phyloP scores from a whole-genome alignment of 345 rosid species.

The Eucalyptus pauciflora region DNA sequence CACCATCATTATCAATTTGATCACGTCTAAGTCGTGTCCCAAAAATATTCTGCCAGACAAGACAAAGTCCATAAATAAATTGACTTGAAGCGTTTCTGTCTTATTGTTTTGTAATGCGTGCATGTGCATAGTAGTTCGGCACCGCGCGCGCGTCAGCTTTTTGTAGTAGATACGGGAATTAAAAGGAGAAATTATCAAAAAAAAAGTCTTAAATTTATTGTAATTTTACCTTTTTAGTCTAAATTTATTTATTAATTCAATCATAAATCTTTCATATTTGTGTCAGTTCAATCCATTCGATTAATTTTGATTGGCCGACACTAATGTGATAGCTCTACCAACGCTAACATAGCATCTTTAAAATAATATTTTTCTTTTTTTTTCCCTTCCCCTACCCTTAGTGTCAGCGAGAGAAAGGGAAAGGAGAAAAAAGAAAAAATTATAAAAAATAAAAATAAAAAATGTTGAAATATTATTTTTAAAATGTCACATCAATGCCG shows the following conservation, averaged over 20 bases:
- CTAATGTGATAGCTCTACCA: fast-evolving
- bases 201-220: no score
- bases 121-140: background rate
- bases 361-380: no score
- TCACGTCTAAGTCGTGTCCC: background rate
- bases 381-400: no score
- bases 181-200: no score
- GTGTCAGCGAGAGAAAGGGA: no score
- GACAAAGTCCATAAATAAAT: background rate
- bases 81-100: background rate
- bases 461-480: no score
- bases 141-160: background rate
- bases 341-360: fast-evolving
- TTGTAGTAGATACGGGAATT: background rate
- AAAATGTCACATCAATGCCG: no score
- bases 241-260: no score
- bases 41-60: background rate
- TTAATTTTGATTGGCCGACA: fast-evolving
- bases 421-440: no score
- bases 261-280: no score
- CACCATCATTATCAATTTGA: background rate
- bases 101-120: background rate
- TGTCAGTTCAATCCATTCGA: fast-evolving
- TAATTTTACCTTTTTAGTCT: fast-evolving
- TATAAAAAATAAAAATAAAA: no score